Percentiles rank a stretch among this genome's conserved stretches.
Evolutionary conservation across 345 rosid species (phyloP).

Genomic region (Moringa oleifera): DNA sequence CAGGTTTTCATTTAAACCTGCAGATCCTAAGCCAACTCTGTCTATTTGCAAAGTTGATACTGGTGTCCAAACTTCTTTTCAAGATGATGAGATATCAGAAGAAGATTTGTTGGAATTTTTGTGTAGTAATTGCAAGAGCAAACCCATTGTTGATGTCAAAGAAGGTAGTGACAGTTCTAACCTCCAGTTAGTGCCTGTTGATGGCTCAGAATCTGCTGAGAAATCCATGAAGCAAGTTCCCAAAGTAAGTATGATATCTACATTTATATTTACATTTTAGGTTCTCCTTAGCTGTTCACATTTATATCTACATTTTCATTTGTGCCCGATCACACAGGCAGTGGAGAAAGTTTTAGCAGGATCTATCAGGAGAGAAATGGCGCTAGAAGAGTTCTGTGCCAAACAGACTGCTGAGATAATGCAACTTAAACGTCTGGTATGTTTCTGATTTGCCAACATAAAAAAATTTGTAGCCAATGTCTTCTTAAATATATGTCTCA

Average conservation of each 20-base stretch:
- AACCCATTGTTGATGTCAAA: constrained; percentile 34
- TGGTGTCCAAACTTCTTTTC: constrained; percentile 73
- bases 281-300: constrained; percentile 2
- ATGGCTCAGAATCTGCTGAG: constrained; percentile 49
- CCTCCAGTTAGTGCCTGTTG: constrained; percentile 60
- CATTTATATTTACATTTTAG: not conserved
- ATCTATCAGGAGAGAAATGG: constrained; percentile 98
- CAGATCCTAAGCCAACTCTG: constrained; percentile 39
- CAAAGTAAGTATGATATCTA: constrained; percentile 43
- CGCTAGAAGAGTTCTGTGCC: constrained; percentile 84
- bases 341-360: constrained; percentile 95
- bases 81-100: constrained; percentile 33
- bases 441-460: constrained; percentile 18
- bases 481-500: constrained; percentile 10
- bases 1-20: constrained; percentile 59
- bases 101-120: constrained; percentile 33
- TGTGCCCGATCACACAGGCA: constrained; percentile 48
- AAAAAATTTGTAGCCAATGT: not conserved
- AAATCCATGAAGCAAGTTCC: constrained; percentile 71
- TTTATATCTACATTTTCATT: constrained; percentile 6
- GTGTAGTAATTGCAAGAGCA: constrained; percentile 63
- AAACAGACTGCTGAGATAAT: constrained; percentile 83
- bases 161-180: constrained; percentile 35
- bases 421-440: constrained; percentile 92
- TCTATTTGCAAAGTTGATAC: constrained; percentile 57